phyloP scores from a whole-genome alignment of 192 early-diverging fungal genomes.

The Entomortierella beljakovae region DNA sequence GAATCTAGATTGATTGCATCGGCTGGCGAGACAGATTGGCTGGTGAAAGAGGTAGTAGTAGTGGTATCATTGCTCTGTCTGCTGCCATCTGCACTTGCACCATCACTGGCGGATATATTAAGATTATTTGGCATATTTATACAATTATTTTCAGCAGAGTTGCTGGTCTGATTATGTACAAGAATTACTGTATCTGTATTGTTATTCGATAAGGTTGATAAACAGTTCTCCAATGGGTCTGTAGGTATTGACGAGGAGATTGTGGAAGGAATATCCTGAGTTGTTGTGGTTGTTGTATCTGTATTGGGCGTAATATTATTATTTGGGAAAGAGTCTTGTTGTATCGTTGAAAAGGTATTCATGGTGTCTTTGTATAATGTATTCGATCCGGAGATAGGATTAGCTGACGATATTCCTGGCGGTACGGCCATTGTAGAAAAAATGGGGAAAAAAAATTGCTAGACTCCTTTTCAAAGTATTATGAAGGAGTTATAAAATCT shows the following conservation, averaged over 20 bases:
- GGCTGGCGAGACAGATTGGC: neutral
- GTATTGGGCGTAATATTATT: neutral
- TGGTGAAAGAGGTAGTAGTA: neutral
- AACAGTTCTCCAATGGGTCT: neutral
- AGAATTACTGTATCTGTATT: neutral
- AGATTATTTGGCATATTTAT: neutral
- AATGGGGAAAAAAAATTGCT: neutral
- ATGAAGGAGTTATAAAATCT: neutral
- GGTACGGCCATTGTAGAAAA: slow-evolving; percentile 2
- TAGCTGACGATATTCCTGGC: neutral
- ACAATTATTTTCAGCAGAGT: neutral
- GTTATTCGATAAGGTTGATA: neutral
- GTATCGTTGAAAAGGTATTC: slow-evolving; percentile 25
- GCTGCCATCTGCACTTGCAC: neutral
- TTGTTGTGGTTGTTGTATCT: neutral
- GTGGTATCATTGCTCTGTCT: neutral
- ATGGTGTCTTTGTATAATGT: slow-evolving; percentile 32
- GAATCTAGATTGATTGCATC: neutral
- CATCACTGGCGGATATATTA: slow-evolving; percentile 1
- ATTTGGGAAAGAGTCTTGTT: neutral
- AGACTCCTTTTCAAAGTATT: neutral
- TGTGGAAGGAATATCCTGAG: neutral
- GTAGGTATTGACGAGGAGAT: neutral
- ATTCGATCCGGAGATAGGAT: slow-evolving; percentile 3
- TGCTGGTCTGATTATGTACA: slow-evolving; percentile 4